Evolutionary conservation across 371 early-diverging fungal species (phyloP), one percentile per base, ranked within the genome.

Genomic region (Conidiobolus incongruus): DNA sequence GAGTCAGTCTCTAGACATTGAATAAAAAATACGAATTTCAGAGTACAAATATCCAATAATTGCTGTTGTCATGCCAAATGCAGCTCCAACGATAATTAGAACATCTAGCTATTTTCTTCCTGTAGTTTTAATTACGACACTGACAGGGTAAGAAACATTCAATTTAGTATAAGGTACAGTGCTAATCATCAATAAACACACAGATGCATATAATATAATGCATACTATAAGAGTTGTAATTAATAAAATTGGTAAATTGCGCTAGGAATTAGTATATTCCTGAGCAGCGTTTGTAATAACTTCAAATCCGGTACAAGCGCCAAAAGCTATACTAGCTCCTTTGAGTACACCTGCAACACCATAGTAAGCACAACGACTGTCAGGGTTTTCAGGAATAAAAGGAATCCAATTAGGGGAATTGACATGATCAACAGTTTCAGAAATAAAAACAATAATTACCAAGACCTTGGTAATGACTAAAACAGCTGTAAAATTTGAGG

Each of bases 281-380:
- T 81, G 77, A 3, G 92, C 78, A 2, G 78, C 76, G 0, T 89
- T 87, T 0, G 88, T 77, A 11, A 88, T 77, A 8, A 81, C 71
- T 54, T 91, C 92, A 56, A 86, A 87, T 15, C 92, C 89, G 55
- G 84, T 78, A 48, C 81, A 87, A 12, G 84, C 75, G 47, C 87
- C 88, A 58, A 89, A 86, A 8, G 87, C 85, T 0, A 70, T 65
- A 15, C 72, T 68, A 11, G 85, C 70, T 4, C 72, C 84, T 28
- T 76, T 64, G 47, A 84, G 68, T 10, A 88, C 52, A 23, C 87
- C 90, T 7, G 54, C 44, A 1, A 54, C 63, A 35, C 85, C 85
- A 56, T 63, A 81, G 12, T 56, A 35, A 29, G 59, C 62, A 52
- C 16, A 43, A 21, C 15, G 7, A 10, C 23, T 26, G 37, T 52